phyloP scores from a whole-genome alignment of 768 basidiomycete genomes.

The Tephrocybe sp. region DNA sequence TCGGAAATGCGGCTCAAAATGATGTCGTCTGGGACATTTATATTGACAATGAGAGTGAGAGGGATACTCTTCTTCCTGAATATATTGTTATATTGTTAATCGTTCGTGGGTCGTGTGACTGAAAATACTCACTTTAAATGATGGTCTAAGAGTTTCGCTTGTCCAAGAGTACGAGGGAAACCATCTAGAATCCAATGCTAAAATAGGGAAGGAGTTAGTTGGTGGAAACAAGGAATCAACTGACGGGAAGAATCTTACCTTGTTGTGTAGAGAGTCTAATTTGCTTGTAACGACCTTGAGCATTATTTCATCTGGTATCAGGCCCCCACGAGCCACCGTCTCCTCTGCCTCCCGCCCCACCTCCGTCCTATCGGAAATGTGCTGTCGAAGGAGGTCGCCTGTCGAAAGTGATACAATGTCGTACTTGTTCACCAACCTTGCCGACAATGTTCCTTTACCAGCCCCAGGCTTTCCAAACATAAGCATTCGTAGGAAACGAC shows the following conservation, averaged over 20 bases:
- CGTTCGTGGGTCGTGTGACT: conserved; percentile 2
- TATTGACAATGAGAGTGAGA: conserved; percentile 78
- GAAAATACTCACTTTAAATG: conserved; percentile 54
- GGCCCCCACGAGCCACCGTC: conserved; percentile 74
- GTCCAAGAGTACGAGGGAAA: conserved; percentile 86
- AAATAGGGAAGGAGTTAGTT: conserved; percentile 3
- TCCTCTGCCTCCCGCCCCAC: conserved; percentile 73
- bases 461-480: conserved; percentile 83
- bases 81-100: conserved; percentile 1
- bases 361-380: conserved; percentile 74
- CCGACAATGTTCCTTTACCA: conserved; percentile 82
- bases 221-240: background rate
- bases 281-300: conserved; percentile 72
- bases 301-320: conserved; percentile 80
- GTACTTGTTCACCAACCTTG: conserved; percentile 75
- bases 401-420: conserved; percentile 76
- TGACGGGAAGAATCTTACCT: conserved; percentile 38
- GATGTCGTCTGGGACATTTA: conserved; percentile 85
- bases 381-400: conserved; percentile 82
- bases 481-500: conserved; percentile 53
- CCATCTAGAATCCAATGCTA: conserved; percentile 94
- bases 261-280: conserved; percentile 62
- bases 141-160: conserved; percentile 74
- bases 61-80: conserved; percentile 59
- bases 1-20: conserved; percentile 87